phyloP scores from a whole-genome alignment of 306 rosid species.

The Begonia masoniana region DNA sequence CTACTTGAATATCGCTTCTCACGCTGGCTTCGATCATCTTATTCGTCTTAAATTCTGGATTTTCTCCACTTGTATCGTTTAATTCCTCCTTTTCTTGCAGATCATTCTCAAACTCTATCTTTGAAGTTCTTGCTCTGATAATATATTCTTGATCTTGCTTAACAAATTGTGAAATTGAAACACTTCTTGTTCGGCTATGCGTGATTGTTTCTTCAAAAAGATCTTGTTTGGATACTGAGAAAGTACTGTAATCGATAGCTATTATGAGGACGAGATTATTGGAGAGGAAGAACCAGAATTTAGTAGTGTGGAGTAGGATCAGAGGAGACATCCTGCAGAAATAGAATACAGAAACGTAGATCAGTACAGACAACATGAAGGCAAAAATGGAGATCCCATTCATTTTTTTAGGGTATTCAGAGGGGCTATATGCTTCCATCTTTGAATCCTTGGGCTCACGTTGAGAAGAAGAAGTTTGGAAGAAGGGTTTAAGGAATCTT shows the following conservation, averaged over 20 bases:
- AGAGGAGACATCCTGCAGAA: constrained; percentile 45
- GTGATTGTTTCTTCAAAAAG: constrained; percentile 25
- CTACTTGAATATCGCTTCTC: constrained; percentile 7
- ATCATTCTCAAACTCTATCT: too few relatives aligned
- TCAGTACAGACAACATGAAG: constrained; percentile 29
- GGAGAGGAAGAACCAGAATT: constrained; percentile 74
- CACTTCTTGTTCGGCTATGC: constrained; percentile 15
- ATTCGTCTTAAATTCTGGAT: constrained; percentile 19
- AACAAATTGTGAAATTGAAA: too few relatives aligned
- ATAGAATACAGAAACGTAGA: constrained; percentile 38
- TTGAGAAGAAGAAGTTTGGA: too few relatives aligned
- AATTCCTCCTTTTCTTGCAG: not conserved
- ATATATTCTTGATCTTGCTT: constrained; percentile 7
- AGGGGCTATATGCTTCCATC: too few relatives aligned
- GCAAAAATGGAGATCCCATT: constrained; percentile 38
- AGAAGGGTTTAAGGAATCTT: too few relatives aligned
- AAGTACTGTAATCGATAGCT: constrained; percentile 56
- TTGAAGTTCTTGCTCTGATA: constrained; percentile 7
- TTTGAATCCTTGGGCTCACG: too few relatives aligned
- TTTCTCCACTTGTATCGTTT: not conserved
- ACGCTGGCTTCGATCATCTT: too few relatives aligned
- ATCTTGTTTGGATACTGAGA: constrained; percentile 38
- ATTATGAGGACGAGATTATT: constrained; percentile 72
- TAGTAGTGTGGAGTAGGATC: constrained; percentile 36
- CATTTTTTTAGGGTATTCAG: too few relatives aligned